Evolutionary conservation across 2,329 filamentous ascomycete genomes (phyloP).

Genomic region (Xylariales sp.): DNA sequence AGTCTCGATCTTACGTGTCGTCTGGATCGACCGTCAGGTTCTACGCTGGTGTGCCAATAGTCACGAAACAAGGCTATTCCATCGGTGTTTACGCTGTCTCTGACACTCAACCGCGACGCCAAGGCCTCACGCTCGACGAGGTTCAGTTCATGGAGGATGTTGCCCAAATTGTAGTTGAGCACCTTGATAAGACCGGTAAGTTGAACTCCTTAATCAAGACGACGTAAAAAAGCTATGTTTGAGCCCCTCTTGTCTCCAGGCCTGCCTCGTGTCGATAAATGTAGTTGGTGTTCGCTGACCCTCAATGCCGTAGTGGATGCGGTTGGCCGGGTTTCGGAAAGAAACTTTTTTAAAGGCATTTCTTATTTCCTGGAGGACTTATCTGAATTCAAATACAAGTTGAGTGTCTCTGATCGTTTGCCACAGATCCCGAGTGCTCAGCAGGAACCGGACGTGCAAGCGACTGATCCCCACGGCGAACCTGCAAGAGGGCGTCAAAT

Average conservation of each 20-base stretch:
- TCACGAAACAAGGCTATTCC: conserved; percentile 10
- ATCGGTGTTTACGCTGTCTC: conserved; percentile 16
- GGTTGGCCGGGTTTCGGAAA: conserved; percentile 16
- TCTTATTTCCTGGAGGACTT: conserved; percentile 19
- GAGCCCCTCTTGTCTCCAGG: conserved; percentile 14
- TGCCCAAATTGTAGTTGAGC: conserved; percentile 52
- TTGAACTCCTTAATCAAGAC: too few species aligned
- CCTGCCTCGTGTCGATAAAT: neutral
- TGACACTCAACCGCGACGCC: conserved; percentile 24
- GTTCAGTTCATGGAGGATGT: conserved; percentile 53
- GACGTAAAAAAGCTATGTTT: conserved; percentile 46
- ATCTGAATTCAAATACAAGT: conserved; percentile 17
- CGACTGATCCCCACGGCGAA: conserved; percentile 12
- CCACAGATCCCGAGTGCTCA: conserved; percentile 2
- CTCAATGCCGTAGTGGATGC: conserved; percentile 12
- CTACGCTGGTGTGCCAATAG: conserved; percentile 16
- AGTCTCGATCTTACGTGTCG: conserved; percentile 4
- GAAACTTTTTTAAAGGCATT: conserved; percentile 18
- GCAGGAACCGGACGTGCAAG: conserved; percentile 9
- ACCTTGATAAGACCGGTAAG: conserved; percentile 55
- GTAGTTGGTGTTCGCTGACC: conserved; percentile 5
- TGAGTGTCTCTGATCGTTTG: conserved; percentile 14
- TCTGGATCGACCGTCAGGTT: conserved; percentile 17
- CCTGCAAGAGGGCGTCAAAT: conserved; percentile 10
- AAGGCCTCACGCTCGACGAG: conserved; percentile 43